These are phyloP conservation scores for Malus sylvestris DNA, from an alignment of 306 rosid species.

Conservation along the genomic window DNA sequence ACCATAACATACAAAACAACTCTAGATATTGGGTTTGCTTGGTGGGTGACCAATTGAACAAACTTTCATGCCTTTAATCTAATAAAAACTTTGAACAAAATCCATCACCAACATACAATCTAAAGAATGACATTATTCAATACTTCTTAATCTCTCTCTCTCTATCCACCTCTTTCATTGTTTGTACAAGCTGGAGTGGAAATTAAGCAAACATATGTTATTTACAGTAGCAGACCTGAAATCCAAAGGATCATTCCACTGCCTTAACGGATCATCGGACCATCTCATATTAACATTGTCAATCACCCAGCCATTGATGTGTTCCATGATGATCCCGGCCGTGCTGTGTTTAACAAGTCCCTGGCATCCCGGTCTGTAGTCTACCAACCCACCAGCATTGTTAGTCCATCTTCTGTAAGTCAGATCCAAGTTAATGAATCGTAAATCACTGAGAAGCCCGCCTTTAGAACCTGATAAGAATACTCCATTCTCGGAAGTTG, in stretches of 20 bases:
- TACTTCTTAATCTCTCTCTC: neutral
- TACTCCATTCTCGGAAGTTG: constrained; percentile 73
- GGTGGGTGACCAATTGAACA: no score
- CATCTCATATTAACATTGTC: constrained; percentile 73
- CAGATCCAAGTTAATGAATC: constrained; percentile 65
- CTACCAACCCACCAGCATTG: constrained; percentile 55
- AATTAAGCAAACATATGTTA: constrained; percentile 47
- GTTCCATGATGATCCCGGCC: constrained; percentile 78
- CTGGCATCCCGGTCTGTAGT: constrained; percentile 90
- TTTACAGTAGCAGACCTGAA: constrained; percentile 68
- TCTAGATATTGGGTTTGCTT: no score
- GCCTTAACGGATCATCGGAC: constrained; percentile 31
- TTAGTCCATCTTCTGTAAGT: constrained; percentile 59
- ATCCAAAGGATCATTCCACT: constrained; percentile 78
- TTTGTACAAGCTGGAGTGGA: constrained; percentile 48
- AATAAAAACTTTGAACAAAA: no score
- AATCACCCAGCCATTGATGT: constrained; percentile 65
- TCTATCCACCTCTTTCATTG: neutral
- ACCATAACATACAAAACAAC: no score
- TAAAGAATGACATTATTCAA: neutral
- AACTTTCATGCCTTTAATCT: no score
- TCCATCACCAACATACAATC: neutral
- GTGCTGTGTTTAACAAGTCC: constrained; percentile 60
- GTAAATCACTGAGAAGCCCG: constrained; percentile 62
- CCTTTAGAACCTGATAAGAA: constrained; percentile 76